Evolutionary conservation across 2,329 filamentous ascomycete species (phyloP).

Genomic region (Nigrospora osmanthi): DNA sequence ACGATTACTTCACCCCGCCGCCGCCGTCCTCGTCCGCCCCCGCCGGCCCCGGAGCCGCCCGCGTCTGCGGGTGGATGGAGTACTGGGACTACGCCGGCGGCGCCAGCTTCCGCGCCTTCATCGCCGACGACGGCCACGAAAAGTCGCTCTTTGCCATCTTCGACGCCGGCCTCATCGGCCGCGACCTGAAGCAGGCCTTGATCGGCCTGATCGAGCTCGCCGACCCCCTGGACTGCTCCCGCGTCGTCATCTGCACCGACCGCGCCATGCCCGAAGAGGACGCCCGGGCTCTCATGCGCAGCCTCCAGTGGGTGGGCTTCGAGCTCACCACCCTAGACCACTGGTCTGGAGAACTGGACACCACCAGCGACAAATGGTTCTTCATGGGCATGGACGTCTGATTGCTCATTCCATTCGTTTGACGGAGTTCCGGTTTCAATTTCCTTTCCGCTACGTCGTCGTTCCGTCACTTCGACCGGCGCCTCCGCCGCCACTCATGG

Average conservation of each 20-base stretch:
- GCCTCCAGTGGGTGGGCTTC: conserved; percentile 90
- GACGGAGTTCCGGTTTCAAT: conserved; percentile 1
- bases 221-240: conserved; percentile 67
- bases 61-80: conserved; percentile 61
- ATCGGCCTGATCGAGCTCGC: conserved; percentile 88
- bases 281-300: conserved; percentile 63
- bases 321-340: conserved; percentile 72
- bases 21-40: conserved; percentile 22
- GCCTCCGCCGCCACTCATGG: too few species aligned
- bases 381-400: conserved; percentile 84
- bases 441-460: conserved; percentile 2
- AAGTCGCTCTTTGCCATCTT: conserved; percentile 86
- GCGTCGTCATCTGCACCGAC: conserved; percentile 76
- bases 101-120: conserved; percentile 78
- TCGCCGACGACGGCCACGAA: conserved; percentile 61
- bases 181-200: conserved; percentile 80
- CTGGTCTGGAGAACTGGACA: conserved; percentile 58
- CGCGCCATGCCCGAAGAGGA: conserved; percentile 57
- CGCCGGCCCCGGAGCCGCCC: conserved; percentile 16
- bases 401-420: neutral
- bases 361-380: conserved; percentile 72
- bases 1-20: conserved; percentile 32
- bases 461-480: neutral
- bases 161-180: conserved; percentile 59
- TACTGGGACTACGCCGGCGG: conserved; percentile 82